These are phyloP conservation scores for Lipomyces sp. DNA, from an alignment of 805 yeast genomes.

Conservation along the genomic window DNA sequence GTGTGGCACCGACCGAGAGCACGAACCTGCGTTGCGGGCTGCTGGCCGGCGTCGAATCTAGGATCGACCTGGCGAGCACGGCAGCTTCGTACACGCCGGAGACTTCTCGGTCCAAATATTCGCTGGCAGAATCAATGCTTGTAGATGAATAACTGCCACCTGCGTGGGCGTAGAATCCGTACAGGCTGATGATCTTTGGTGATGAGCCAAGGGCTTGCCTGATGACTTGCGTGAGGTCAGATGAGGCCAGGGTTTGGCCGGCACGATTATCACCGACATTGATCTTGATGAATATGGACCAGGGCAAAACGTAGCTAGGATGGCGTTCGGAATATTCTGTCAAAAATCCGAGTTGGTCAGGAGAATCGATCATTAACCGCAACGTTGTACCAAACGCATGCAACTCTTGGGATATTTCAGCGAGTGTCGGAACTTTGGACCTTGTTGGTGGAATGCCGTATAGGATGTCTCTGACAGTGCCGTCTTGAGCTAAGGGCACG, in stretches of 20 bases:
- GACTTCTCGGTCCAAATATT: slow-evolving; percentile 60
- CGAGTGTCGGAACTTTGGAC: slow-evolving; percentile 55
- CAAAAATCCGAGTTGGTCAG: slow-evolving; percentile 55
- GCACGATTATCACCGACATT: slow-evolving; percentile 77
- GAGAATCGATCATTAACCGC: slow-evolving; percentile 65
- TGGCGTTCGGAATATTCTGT: slow-evolving; percentile 20
- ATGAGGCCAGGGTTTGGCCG: slow-evolving; percentile 52
- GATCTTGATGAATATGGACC: slow-evolving; percentile 71
- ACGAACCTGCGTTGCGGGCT: slow-evolving; percentile 45
- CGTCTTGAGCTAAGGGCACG: slow-evolving; percentile 48
- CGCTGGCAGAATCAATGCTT: slow-evolving; percentile 54
- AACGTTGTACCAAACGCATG: slow-evolving; percentile 37
- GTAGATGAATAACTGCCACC: slow-evolving; percentile 70
- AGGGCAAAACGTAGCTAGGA: slow-evolving; percentile 44
- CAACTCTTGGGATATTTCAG: slow-evolving; percentile 45
- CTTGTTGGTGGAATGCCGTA: slow-evolving; percentile 65
- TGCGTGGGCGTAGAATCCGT: slow-evolving; percentile 79
- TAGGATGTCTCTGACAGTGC: slow-evolving; percentile 52
- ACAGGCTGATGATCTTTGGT: slow-evolving; percentile 43
- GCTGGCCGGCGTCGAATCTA: slow-evolving; percentile 20
- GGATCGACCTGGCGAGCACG: slow-evolving; percentile 40
- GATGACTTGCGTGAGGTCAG: slow-evolving; percentile 49
- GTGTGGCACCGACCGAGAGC: slow-evolving; percentile 81
- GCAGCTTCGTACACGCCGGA: slow-evolving; percentile 61
- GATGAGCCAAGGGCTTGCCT: slow-evolving; percentile 33